Evolutionary conservation across 441 rosid species (phyloP), one percentile per base, ranked within the genome.

Genomic region (Adansonia rubrostipa): DNA sequence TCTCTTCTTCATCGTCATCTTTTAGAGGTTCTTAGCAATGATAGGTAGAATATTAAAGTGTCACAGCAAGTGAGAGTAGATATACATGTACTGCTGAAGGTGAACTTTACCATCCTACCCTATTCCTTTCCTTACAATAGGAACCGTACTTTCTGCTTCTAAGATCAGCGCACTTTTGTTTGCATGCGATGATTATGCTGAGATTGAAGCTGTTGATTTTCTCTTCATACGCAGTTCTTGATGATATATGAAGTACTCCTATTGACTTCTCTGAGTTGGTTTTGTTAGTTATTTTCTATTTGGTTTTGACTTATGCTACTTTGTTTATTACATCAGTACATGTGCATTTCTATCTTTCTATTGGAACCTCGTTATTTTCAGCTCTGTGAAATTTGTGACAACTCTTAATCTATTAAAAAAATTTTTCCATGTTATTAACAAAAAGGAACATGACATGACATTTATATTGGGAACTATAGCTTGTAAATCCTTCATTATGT

Each of bases 1-100:
- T 56, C 61, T 53, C 75, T 72, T 60, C 64, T 60, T 60, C 64
- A 42, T 54, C 33, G 51, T 72, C 75, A 28, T 28, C 33, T 28
- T 28, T 28, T 28, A 33, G 48, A 72, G 51, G 33, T 17, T n/a
- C 50, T 44, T 24, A 33, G 28, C 14, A 4, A 56, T 36, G 50
- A 56, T n/a, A 9, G 9, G 28, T 6, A 71, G 17, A 72, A 72
- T 13, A 53, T 72, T 17, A 50, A 9, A 33, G 19, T 72, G n/a
- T 17, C 28, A 40, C 28, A 4, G 63, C 9, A 53, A 51, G 61
- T 14, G 22, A 53, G 47, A 28, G 33, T 71, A 28, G 24, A n/a
- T 54, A 15, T 36, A 15, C 13, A 24, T 6, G 6, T 24, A 7
- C 44, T 7, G 57, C 13, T 48, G 40, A 69, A 60, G 65, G 65